Percentiles rank a stretch among this genome's conserved stretches.
phyloP scores from a whole-genome alignment of 345 rosid species.

The Boechera divaricarpa region DNA sequence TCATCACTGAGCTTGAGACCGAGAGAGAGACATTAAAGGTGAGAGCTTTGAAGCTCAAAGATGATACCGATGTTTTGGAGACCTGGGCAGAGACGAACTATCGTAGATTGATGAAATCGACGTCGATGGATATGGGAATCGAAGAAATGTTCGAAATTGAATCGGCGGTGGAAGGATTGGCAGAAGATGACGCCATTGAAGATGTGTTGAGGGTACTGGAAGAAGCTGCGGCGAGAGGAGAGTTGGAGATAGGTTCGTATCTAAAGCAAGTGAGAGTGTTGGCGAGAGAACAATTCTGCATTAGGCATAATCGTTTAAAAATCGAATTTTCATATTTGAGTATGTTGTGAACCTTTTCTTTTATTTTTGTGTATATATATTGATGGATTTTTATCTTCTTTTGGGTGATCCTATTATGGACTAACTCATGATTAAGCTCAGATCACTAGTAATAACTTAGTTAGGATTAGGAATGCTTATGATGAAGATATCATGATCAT shows the following conservation, averaged over 20 bases:
- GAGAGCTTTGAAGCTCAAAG: conserved; percentile 32
- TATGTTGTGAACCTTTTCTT: background rate
- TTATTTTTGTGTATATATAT: background rate
- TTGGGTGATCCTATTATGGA: no score
- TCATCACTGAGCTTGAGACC: conserved; percentile 47
- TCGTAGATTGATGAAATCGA: conserved; percentile 10
- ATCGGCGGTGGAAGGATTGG: conserved; percentile 47
- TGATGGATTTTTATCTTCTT: conserved; percentile 5
- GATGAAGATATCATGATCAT: no score
- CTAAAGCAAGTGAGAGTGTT: conserved; percentile 64
- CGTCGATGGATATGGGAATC: background rate
- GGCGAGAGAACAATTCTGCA: conserved; percentile 66
- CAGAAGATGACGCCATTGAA: conserved; percentile 58
- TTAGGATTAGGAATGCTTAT: no score
- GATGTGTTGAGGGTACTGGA: conserved; percentile 63
- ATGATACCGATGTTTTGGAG: conserved; percentile 41
- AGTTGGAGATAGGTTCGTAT: conserved; percentile 53
- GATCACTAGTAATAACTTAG: no score
- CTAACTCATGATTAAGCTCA: no score
- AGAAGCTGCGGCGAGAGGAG: conserved; percentile 52
- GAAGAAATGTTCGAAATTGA: conserved; percentile 50
- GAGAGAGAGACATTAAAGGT: conserved; percentile 51
- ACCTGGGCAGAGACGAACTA: conserved; percentile 56
- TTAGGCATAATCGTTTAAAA: background rate
- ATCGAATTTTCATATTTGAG: background rate